Base-by-base conservation (phyloP, 1,139 yeast species). In the Taphrina betulina region DNA sequence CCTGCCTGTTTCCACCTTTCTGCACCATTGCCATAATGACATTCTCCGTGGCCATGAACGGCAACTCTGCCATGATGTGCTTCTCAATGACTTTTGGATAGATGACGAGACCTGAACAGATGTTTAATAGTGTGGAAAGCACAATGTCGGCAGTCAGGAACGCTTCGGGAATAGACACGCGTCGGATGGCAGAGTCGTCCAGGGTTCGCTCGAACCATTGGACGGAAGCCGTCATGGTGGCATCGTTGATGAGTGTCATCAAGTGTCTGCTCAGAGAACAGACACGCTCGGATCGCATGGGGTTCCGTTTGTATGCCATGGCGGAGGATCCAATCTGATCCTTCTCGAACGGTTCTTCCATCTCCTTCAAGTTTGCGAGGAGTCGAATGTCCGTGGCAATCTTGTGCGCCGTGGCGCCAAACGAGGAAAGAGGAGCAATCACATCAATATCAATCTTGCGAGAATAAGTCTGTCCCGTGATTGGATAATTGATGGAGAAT, bases 141-240 rank as follows among this genome's bases (percentile, higher is more conserved):
- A 94, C 79, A 68, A 92, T 90, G 72, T 92, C 98, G 28, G 96
- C 95, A 58, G 97, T 89, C 70, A 92, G 78, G 75, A 92, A 92
- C 3, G 98, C 97, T 54, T 95, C 87, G 53, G 99, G 98, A 63
- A 92, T 77, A 31, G 96, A 86, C 66, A 94, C 94, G 77, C 99
- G 84, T 77, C 99, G 85, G 67, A 90, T 92, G 59, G 98, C 98
- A 59, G 95, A 85, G 73, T 94, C 99, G 72, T 94, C 99, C 68
- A 92, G 79, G 41, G 99, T 94, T 78, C 98, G 86, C 77, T 94
- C 98, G 70, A 94, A 92, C 98, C 98, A 94, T 75, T 94, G 99
- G 45, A 94, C 96, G 35, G 96, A 84, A 10, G 97, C 95, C 57
- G 98, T 92, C 73, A 89, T 94, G 65, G 92, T 84, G 54, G 96